Evolutionary conservation across 2,329 filamentous ascomycete genomes (phyloP).

Genomic region (Emmonsiellopsis sp.): DNA sequence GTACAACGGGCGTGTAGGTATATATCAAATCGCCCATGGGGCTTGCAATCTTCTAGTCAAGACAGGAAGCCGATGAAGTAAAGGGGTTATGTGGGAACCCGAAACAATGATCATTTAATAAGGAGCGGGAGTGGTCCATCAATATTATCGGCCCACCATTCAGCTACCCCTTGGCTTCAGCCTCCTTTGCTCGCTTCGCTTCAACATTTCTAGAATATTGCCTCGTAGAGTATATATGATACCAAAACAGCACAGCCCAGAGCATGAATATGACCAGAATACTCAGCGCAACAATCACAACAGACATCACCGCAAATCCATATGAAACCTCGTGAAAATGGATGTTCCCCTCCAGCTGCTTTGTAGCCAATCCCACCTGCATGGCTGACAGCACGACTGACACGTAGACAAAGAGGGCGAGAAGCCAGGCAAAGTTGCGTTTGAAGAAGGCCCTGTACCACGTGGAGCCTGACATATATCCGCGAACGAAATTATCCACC

Average conservation of each 20-base stretch:
- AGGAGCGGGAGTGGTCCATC: too few species aligned
- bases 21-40: too few species aligned
- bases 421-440: conserved; percentile 36
- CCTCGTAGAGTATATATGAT: background rate
- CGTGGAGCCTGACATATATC: conserved; percentile 22
- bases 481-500: conserved; percentile 16
- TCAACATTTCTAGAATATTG: background rate
- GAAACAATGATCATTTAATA: background rate
- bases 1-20: too few species aligned
- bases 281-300: conserved; percentile 6
- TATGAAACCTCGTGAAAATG: conserved; percentile 8
- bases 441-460: conserved; percentile 36
- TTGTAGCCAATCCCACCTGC: conserved; percentile 31
- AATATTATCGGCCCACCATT: too few species aligned
- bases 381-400: conserved; percentile 41
- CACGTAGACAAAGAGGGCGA: conserved; percentile 34
- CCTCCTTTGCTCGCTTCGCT: background rate
- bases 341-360: conserved; percentile 3
- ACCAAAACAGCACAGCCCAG: background rate
- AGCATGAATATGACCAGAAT: background rate
- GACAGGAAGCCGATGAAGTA: too few species aligned
- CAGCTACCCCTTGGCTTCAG: background rate
- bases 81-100: too few species aligned
- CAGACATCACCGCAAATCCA: conserved; percentile 10
- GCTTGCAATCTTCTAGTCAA: too few species aligned